Percentiles rank a stretch among this genome's conserved stretches.
Evolutionary conservation across 2,329 filamentous ascomycete species (phyloP).

Genomic region (Microsporum canis): DNA sequence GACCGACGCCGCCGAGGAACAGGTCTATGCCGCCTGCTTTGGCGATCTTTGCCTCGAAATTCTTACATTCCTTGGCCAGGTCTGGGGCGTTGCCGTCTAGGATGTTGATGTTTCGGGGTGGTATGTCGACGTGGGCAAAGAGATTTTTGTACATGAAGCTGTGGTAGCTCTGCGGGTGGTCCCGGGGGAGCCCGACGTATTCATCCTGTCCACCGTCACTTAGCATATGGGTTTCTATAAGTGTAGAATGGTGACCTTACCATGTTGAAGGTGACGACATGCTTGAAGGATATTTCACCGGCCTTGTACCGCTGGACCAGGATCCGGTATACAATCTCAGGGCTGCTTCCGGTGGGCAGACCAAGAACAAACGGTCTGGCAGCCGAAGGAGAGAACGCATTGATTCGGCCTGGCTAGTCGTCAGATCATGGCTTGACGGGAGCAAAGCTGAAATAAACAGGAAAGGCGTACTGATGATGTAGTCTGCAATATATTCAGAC

Average conservation of each 20-base stretch:
- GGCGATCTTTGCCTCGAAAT: slow-evolving; percentile 69
- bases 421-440: background rate
- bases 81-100: slow-evolving; percentile 69
- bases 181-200: slow-evolving; percentile 71
- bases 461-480: slow-evolving; percentile 54
- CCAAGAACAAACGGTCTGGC: slow-evolving; percentile 70
- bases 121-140: slow-evolving; percentile 74
- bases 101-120: slow-evolving; percentile 72
- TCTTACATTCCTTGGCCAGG: slow-evolving; percentile 62
- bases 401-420: slow-evolving; percentile 55
- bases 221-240: background rate
- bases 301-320: slow-evolving; percentile 46
- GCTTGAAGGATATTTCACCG: slow-evolving; percentile 62
- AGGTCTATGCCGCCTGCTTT: slow-evolving; percentile 68
- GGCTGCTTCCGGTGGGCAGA: slow-evolving; percentile 72
- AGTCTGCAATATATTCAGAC: slow-evolving; percentile 67
- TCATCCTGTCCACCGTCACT: slow-evolving; percentile 49
- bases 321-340: slow-evolving; percentile 63
- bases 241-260: slow-evolving; percentile 33
- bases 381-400: slow-evolving; percentile 59
- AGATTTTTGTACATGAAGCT: slow-evolving; percentile 91
- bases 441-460: background rate
- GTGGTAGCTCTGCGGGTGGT: slow-evolving; percentile 78
- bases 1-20: slow-evolving; percentile 73
- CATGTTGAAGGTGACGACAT: slow-evolving; percentile 92